Conservation (phyloP, 768 basidiomycete genomes). For the Suillus subaureus region DNA sequence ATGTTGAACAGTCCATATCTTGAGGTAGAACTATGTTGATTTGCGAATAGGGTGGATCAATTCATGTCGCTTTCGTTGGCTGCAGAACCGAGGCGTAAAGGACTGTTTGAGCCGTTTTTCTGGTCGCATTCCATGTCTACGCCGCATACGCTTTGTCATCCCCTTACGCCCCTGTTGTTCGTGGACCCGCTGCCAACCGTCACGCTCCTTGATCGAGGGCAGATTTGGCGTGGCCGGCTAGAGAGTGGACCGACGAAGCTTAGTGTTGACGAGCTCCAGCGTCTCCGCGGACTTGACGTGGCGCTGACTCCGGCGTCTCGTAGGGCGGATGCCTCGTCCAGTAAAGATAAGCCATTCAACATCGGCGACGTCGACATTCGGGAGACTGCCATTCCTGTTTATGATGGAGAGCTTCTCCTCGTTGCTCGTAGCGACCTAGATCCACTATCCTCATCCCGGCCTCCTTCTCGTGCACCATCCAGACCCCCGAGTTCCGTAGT, state of each 20-base stretch:
- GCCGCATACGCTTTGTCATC: slow-evolving; percentile 42
- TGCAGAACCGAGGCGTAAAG: slow-evolving; percentile 73
- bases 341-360: slow-evolving; percentile 30
- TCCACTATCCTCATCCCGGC: slow-evolving; percentile 48
- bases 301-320: slow-evolving; percentile 36
- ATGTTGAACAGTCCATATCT: slow-evolving; percentile 23
- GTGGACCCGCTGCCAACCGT: slow-evolving; percentile 72
- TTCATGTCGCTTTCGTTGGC: slow-evolving; percentile 79
- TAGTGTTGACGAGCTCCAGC: slow-evolving; percentile 59
- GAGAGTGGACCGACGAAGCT: slow-evolving; percentile 57
- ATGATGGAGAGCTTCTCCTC: slow-evolving; percentile 73
- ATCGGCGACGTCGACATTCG: slow-evolving; percentile 52
- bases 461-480: slow-evolving; percentile 64
- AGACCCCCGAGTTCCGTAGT: slow-evolving; percentile 69
- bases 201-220: slow-evolving; percentile 66
- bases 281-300: slow-evolving; percentile 54
- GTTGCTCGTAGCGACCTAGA: slow-evolving; percentile 60
- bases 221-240: slow-evolving; percentile 65
- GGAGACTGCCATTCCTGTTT: slow-evolving; percentile 72
- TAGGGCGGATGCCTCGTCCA: slow-evolving; percentile 17
- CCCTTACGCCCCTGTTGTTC: slow-evolving; percentile 70
- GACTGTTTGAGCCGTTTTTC: slow-evolving; percentile 76
- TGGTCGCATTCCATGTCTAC: slow-evolving; percentile 54
- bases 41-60: slow-evolving; percentile 58
- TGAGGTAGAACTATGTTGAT: slow-evolving; percentile 6